Evolutionary conservation across 108 stramenopile species (phyloP).

Genomic region (Schizochytrium sp.): DNA sequence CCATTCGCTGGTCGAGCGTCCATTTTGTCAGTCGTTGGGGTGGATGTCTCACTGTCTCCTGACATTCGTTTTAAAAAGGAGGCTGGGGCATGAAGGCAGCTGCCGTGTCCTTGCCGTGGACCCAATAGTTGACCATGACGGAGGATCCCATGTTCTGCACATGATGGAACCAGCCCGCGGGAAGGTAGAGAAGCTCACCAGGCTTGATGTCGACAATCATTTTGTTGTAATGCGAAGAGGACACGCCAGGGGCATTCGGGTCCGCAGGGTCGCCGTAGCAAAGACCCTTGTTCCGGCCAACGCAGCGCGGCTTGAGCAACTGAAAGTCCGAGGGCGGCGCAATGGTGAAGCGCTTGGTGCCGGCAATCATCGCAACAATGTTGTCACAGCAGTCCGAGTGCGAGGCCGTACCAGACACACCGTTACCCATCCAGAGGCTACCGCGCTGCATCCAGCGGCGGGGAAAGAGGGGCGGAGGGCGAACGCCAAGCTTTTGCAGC

Average conservation of each 20-base stretch:
- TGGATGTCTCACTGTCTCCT: neutral
- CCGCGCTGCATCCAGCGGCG: neutral
- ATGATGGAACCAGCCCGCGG: neutral
- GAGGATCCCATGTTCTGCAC: conserved; percentile 1
- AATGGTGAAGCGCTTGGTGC: conserved; percentile 2
- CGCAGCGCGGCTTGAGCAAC: neutral
- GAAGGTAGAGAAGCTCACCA: conserved; percentile 1
- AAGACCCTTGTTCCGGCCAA: neutral
- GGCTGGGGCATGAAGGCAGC: neutral
- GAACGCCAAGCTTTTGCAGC: neutral
- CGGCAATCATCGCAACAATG: neutral
- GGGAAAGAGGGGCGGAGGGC: neutral
- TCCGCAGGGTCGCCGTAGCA: conserved; percentile 1
- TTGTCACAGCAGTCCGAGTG: conserved; percentile 18
- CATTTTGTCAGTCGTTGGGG: neutral
- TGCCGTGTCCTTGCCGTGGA: neutral
- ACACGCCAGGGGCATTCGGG: neutral
- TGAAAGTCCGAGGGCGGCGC: neutral
- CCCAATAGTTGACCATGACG: neutral
- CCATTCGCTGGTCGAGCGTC: too few relatives aligned
- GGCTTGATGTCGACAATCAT: conserved; percentile 12
- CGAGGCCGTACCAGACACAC: neutral
- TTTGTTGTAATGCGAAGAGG: neutral
- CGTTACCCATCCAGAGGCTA: neutral
- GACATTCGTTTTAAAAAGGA: neutral